A percentile compares a stretch with the other conserved stretches of the same genome.
Conservation (phyloP, 192 early-diverging fungal species). For the Dissophora ornata region DNA sequence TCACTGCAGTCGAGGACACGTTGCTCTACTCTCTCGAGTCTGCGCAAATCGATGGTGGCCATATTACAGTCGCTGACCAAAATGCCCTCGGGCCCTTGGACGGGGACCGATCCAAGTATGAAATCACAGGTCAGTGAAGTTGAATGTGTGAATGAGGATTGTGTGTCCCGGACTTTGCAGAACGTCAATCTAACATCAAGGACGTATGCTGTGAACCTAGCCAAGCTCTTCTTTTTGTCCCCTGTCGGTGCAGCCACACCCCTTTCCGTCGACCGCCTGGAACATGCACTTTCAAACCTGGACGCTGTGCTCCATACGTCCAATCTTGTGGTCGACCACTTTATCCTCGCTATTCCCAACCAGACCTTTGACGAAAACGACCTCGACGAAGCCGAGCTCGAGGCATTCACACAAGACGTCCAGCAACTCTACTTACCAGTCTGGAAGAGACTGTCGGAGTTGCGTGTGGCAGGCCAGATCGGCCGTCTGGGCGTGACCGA, state of each 20-base stretch:
- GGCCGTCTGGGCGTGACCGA: constrained; percentile 60
- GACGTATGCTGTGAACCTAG: no score
- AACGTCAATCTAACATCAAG: no score
- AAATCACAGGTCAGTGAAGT: constrained; percentile 42
- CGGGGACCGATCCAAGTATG: constrained; percentile 54
- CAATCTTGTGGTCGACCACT: constrained; percentile 15
- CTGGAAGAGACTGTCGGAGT: constrained; percentile 35
- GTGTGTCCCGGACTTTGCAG: no score
- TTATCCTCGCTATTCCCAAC: constrained; percentile 28
- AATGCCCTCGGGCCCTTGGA: constrained; percentile 48
- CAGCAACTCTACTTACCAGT: constrained; percentile 20
- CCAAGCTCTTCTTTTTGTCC: constrained; percentile 40
- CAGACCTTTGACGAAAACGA: constrained; percentile 38
- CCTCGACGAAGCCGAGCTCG: constrained; percentile 43
- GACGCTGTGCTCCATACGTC: background rate
- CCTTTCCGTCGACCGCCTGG: constrained; percentile 23
- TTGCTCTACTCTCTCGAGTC: constrained; percentile 43
- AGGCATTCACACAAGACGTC: constrained; percentile 7
- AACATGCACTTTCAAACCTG: constrained; percentile 13
- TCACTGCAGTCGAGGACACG: constrained; percentile 59
- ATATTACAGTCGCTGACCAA: constrained; percentile 51
- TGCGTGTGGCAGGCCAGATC: constrained; percentile 42
- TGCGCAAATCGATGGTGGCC: constrained; percentile 25
- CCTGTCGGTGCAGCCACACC: constrained; percentile 5
- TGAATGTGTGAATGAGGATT: background rate